A percentile compares a stretch with the other conserved stretches of the same genome.
Conservation (phyloP, 768 basidiomycete genomes). For the Leccinum olivaceopallidum region DNA sequence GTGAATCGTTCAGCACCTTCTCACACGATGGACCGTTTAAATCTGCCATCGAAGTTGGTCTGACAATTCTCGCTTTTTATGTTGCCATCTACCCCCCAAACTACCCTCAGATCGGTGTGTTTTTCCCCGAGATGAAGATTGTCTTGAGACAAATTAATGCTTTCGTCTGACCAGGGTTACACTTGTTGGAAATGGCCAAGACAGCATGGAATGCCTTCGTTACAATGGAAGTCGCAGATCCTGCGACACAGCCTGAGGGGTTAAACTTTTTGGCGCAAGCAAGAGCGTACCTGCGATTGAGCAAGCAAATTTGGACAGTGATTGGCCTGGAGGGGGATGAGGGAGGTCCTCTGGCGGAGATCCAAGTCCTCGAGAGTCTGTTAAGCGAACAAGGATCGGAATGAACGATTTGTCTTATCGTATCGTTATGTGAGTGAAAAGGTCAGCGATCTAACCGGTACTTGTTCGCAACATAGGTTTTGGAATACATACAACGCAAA, state of each 20-base stretch:
- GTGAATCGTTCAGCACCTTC: conserved; percentile 64
- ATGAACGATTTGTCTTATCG: neutral
- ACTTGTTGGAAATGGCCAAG: conserved; percentile 74
- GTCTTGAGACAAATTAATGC: neutral
- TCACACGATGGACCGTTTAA: conserved; percentile 66
- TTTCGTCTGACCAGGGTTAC: conserved; percentile 53
- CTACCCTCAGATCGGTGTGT: conserved; percentile 80
- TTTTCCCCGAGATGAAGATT: neutral
- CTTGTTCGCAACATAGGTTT: neutral
- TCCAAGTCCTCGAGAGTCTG: conserved; percentile 43
- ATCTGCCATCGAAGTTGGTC: conserved; percentile 53
- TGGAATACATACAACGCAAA: neutral
- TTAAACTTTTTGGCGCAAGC: conserved; percentile 31
- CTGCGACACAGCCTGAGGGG: conserved; percentile 9
- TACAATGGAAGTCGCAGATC: conserved; percentile 26
- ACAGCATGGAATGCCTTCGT: conserved; percentile 70
- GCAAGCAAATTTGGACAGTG: conserved; percentile 42
- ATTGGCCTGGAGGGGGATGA: conserved; percentile 66
- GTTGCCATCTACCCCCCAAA: conserved; percentile 68
- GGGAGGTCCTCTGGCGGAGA: conserved; percentile 58
- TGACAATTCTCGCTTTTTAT: conserved; percentile 65
- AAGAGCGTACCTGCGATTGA: conserved; percentile 41
- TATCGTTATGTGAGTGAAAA: neutral
- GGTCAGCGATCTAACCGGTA: neutral
- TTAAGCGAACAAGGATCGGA: conserved; percentile 25